phyloP scores from a whole-genome alignment of 1,284 basidiomycete species.

The Cutaneotrichosporon cyanovorans region DNA sequence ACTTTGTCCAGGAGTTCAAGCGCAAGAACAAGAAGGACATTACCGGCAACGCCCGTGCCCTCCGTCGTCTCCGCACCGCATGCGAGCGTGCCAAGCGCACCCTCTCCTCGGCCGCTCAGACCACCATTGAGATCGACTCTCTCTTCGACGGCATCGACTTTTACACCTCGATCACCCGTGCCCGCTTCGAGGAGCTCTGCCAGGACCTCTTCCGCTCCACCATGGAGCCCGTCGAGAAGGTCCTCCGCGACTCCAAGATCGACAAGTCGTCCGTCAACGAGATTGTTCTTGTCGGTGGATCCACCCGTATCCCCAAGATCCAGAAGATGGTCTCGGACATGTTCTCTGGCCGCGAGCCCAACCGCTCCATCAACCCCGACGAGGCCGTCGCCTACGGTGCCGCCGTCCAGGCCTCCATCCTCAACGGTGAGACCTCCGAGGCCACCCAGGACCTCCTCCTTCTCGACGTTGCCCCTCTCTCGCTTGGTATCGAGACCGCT shows the following conservation, averaged over 20 bases:
- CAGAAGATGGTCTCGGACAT: constrained; percentile 95
- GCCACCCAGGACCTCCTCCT: constrained; percentile 73
- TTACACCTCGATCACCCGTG: constrained; percentile 96
- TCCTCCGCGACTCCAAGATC: constrained; percentile 95
- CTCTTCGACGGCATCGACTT: constrained; percentile 97
- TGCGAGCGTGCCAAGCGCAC: constrained; percentile 99
- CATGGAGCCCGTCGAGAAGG: constrained; percentile 97
- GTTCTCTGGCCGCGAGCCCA: constrained; percentile 96
- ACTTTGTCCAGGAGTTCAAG: constrained; percentile 94
- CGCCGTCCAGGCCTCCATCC: constrained; percentile 94
- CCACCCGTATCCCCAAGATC: constrained; percentile 97
- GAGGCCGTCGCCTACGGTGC: constrained; percentile 95
- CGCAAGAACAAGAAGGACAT: constrained; percentile 91
- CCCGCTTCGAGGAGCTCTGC: constrained; percentile 97
- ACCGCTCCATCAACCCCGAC: constrained; percentile 94
- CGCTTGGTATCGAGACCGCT: constrained; percentile 77
- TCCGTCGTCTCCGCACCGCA: constrained; percentile 93
- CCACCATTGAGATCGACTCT: constrained; percentile 96
- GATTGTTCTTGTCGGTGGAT: constrained; percentile 80
- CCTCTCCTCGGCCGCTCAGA: constrained; percentile 92
- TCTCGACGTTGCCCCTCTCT: constrained; percentile 81
- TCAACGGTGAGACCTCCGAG: constrained; percentile 61
- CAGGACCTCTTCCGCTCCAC: constrained; percentile 95
- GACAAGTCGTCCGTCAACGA: constrained; percentile 72
- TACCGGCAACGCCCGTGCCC: constrained; percentile 84